Base-by-base conservation (phyloP, 2,329 filamentous ascomycete genomes). In the Magnaporthiopsis incrustans region DNA sequence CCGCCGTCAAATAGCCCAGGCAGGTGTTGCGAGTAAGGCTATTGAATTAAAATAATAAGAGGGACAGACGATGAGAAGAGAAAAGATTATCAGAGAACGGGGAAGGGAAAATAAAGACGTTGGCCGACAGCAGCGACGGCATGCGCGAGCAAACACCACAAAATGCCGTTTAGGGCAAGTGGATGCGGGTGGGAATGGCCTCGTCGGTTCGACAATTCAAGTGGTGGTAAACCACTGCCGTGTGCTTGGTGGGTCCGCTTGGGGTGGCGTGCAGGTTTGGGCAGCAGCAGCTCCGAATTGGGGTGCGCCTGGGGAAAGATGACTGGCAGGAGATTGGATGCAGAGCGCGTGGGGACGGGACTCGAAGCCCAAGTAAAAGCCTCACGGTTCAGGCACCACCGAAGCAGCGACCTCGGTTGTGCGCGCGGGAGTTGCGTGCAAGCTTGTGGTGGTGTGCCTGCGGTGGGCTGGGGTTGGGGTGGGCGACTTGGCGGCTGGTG, bases 181-280 rank as follows among this genome's bases (percentile, higher is more conserved):
- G 44, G 44, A 53, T 25, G n/a, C 44, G 22, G 44, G 8, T 53
- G 44, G 44, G 44, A 53, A 53, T 53, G 22, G 44, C 44, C 44
- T 53, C 44, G 44, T 53, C 44, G 30, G 25, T 64, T 69, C 64
- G 57, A 14, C 27, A 35, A 61, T 64, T n/a, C 5, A 7, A 63
- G 64, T 1, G 22, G n/a, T 10, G 22, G 6, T 18, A n/a, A 25
- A 10, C 18, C n/a, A 53, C 22, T 53, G 22, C 44, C 44, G 44
- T 22, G 44, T 53, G 44, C 22, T 50, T 25, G 18, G 44, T 53
- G 44, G 44, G 10, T 22, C 44, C 44, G n/a, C 44, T 53, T 10
- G 11, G 30, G 30, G 30, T 38, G 44, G 44, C 22, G 44, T 53
- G 44, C 44, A 53, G 44, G 22, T 22, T n/a, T 53, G 22, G 44